A percentile compares a stretch with the other conserved stretches of the same genome.
Evolutionary conservation across 164 flowering plant species (phyloP).

Genomic region (Vitis vinifera): ASM3070453v1 NC_081819.1:16824001-16824500

Average conservation of each 20-base stretch:
- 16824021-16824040: no score
- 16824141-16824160: conserved; percentile 87
- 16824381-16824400: not conserved
- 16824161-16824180: conserved; percentile 53
- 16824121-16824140: conserved; percentile 92
- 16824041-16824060: no score
- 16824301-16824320: not conserved
- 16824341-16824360: not conserved
- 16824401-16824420: no score
- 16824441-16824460: no score
- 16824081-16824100: conserved; percentile 2
- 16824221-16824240: not conserved
- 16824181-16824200: conserved; percentile 62
- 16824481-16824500: no score
- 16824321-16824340: not conserved
- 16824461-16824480: no score
- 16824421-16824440: no score
- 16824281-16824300: not conserved
- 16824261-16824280: conserved; percentile 8
- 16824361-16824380: not conserved
- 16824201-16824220: not conserved
- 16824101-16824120: conserved; percentile 9
- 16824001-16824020: no score
- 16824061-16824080: no score
- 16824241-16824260: not conserved